Evolutionary conservation across 2,329 filamentous ascomycete genomes (phyloP), one percentile per base, ranked within the genome.

Genomic region (Stagonosporopsis vannaccii): DNA sequence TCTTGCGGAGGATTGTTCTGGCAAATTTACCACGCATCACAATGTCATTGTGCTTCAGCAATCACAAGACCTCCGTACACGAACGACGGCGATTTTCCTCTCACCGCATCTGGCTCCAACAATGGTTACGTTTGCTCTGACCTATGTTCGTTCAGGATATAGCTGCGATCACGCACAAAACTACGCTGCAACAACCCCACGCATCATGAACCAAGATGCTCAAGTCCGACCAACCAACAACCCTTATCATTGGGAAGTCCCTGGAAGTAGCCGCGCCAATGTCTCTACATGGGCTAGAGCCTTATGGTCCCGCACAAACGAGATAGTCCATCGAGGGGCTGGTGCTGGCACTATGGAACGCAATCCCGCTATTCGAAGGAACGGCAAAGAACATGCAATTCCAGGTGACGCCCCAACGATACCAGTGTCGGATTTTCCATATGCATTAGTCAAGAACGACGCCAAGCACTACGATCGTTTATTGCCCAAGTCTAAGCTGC

Each of bases 31-130:
- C 32, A 3, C 26, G 20, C 15, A 20, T 39, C 25, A 56, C 30
- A 39, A 37, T 20, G 43, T 9, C 53, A 47, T 51, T 51, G 47
- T 51, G n/a, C 25, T 11, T 15, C 30, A 39, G 47, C 47, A 51
- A 51, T 23, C 42, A 20, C 32, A 11, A 6, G n/a, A 8, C 6
- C 20, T 25, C 41, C 20, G 43, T 17, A 43, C 43, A 26, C 4
- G 26, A 22, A 26, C 20, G 19, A 3, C 44, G 19, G 4, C 4
- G 17, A 19, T 20, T 13, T 26, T 32, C 17, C 11, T 17, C 23
- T 42, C 13, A 13, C 20, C 9, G 2, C 6, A n/a, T 22, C 26
- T 17, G 17, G 20, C 11, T 15, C 15, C 19, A 33, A 39, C 19
- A 30, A 40, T 32, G 39, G 9, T 19, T 20, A 41, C 41, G 41